A percentile compares a stretch with the other conserved stretches of the same genome.
Conservation (phyloP, 2,329 filamentous ascomycete species). For the Colletotrichum eleusines region DNA sequence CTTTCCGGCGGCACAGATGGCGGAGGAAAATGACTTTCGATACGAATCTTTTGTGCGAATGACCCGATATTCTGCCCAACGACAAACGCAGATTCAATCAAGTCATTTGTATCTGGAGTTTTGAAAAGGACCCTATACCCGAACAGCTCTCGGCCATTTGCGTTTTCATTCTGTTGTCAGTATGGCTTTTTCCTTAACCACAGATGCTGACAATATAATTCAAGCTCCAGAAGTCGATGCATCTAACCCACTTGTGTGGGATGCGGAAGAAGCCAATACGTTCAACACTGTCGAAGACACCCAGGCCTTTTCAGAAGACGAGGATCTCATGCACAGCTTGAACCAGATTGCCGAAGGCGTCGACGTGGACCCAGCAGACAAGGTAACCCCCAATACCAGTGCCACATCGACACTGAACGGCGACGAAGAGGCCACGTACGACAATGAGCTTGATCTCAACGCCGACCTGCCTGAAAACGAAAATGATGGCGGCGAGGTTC, state of each 20-base stretch:
- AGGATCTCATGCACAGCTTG: slow-evolving; percentile 3
- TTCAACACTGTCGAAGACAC: slow-evolving; percentile 9
- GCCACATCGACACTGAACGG: slow-evolving; percentile 51
- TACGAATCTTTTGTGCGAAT: slow-evolving; percentile 24
- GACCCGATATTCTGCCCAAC: slow-evolving; percentile 11
- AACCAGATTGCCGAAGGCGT: slow-evolving; percentile 12
- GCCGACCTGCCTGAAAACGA: slow-evolving; percentile 38
- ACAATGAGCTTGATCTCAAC: slow-evolving; percentile 50
- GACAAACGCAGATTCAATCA: neutral
- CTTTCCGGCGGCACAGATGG: slow-evolving; percentile 24
- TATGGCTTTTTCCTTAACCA: slow-evolving; percentile 43
- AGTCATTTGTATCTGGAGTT: neutral
- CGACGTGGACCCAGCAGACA: slow-evolving; percentile 23
- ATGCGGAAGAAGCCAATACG: slow-evolving; percentile 29
- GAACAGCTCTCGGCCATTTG: slow-evolving; percentile 16
- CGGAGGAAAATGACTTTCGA: slow-evolving; percentile 30
- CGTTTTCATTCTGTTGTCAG: slow-evolving; percentile 40
- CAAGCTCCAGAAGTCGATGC: slow-evolving; percentile 46
- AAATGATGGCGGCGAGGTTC: neutral
- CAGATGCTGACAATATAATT: slow-evolving; percentile 45
- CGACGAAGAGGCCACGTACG: slow-evolving; percentile 47
- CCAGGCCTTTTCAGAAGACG: slow-evolving; percentile 18
- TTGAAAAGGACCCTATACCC: neutral
- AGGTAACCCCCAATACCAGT: slow-evolving; percentile 45
- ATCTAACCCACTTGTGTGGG: slow-evolving; percentile 46